Percentiles rank a stretch among this genome's conserved stretches.
Conservation (phyloP, 345 rosid species). For the Pelargonium nanum region DNA sequence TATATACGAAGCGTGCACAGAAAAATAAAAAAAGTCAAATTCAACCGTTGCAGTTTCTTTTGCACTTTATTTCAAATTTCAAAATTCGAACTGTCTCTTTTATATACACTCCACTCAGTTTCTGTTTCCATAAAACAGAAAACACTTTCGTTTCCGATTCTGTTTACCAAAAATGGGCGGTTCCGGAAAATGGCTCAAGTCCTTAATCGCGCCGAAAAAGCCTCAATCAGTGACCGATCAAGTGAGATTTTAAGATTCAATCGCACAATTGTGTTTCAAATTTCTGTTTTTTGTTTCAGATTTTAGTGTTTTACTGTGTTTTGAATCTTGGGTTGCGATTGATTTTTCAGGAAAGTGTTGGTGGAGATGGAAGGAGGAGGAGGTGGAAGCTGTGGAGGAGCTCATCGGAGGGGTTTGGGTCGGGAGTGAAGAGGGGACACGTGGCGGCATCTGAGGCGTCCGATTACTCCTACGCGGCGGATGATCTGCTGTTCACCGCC, state of each 20-base stretch:
- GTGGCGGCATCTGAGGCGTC: conserved; percentile 40
- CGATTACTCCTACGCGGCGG: conserved; percentile 33
- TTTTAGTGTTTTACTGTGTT: no score
- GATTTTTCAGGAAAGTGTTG: conserved; percentile 30
- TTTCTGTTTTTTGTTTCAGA: not conserved
- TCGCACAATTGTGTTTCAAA: not conserved
- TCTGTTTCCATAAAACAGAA: no score
- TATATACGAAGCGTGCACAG: no score
- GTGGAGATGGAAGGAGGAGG: conserved; percentile 56
- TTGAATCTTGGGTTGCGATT: conserved; percentile 1
- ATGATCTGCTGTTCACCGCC: conserved; percentile 37
- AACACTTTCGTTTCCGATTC: not conserved
- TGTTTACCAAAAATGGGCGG: not conserved
- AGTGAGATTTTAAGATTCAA: not conserved
- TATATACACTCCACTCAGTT: no score
- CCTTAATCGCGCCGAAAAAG: not conserved
- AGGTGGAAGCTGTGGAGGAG: conserved; percentile 89
- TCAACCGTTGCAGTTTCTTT: not conserved
- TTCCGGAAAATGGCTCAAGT: not conserved
- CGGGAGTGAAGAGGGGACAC: conserved; percentile 34
- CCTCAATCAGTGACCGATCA: not conserved
- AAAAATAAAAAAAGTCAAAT: not conserved
- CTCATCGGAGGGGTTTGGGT: conserved; percentile 54
- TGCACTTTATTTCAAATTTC: not conserved
- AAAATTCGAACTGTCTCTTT: not conserved